Evolutionary conservation across 805 yeast species (phyloP), one percentile per base, ranked within the genome.

Genomic region (Wickerhamomyces ciferrii): DNA sequence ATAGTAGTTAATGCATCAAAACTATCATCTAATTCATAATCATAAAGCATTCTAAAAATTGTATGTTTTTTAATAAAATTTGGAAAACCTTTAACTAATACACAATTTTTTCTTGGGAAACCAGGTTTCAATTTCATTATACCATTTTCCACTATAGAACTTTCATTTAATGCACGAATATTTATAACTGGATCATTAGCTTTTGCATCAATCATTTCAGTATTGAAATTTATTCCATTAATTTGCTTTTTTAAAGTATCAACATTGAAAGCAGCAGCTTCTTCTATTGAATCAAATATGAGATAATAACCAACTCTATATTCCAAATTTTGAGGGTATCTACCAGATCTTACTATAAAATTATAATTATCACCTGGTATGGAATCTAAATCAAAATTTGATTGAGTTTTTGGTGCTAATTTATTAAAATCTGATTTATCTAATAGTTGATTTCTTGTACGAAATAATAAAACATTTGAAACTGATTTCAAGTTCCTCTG

Each of bases 281-380:
- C 74, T 23, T 69, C 66, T 35, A 61, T 57, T 36, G 66, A 61
- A 5, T 67, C 66, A 55, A 84, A 84, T 7, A 78, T 58, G 32
- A 84, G 60, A 57, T 75, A 83, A 58, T 79, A 81, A 5, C 73
- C 69, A 38, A 76, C 75, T 48, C 70, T 63, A 25, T 76, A 71
- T 35, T 63, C 51, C 21, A 84, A 57, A 17, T 66, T 71, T 2
- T 58, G 43, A 0, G 79, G 75, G 49, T 74, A 67, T 44, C 90
- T 60, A 13, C 76, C 76, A 47, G 79, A 72, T 15, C 78, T 65
- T 3, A 75, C 69, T n/a, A 61, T 61, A 43, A 76, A 68, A 25
- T 59, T 64, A 14, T 54, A 48, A 29, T 48, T 39, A 41, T 43
- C 50, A 27, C 53, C 48, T n/a, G 65, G 53, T 32, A 56, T 41